Evolutionary conservation across 1,139 yeast species (phyloP), one percentile per base, ranked within the genome.

Genomic region (Yamadazyma triangularis): DNA sequence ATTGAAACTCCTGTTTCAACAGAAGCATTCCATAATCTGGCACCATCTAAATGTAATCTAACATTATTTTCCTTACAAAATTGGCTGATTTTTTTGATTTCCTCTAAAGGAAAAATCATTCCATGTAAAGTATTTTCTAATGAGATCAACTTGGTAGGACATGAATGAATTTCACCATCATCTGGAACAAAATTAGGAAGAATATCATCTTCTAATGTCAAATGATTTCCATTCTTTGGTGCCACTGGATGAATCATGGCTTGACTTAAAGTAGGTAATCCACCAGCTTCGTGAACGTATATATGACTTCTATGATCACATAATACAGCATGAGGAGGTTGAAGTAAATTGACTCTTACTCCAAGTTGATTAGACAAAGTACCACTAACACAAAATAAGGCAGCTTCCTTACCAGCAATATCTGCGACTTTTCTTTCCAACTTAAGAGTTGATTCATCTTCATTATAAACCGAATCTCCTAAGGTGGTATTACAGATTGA

Each of bases 21-120:
- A 19, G 80, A 66, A 2, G 96, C 96, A 52, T 89, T 87, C 93
- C 95, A 88, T 38, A 89, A 65, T 46, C 97, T 72, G n/a, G 97
- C 97, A 41, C 97, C 97, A 52, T 89, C 97, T 50, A 88, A 75
- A 54, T 89, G 97, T 48, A 88, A 61, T 44, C 65, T 71, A 40
- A 88, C 66, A 34, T 72, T 73, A 47, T 81, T 70, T 32, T 66
- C 73, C 38, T 70, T 64, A 44, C 95, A 87, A 68, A 85, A 87
- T 35, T 63, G 69, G 32, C 85, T 73, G 45, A 89, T 88, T 41
- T 78, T 73, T 40, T 67, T 64, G 42, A 89, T 74, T 53, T 89
- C 96, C 28, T 82, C 93, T 31, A 84, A 51, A 10, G 96, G 97
- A 57, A 78, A 73, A 26, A 88, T 61, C 30, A 83, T 73, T 27